These are phyloP conservation scores for Podospora comata DNA, from an alignment of 495 filamentous ascomycete species.

Conservation along the genomic window DNA sequence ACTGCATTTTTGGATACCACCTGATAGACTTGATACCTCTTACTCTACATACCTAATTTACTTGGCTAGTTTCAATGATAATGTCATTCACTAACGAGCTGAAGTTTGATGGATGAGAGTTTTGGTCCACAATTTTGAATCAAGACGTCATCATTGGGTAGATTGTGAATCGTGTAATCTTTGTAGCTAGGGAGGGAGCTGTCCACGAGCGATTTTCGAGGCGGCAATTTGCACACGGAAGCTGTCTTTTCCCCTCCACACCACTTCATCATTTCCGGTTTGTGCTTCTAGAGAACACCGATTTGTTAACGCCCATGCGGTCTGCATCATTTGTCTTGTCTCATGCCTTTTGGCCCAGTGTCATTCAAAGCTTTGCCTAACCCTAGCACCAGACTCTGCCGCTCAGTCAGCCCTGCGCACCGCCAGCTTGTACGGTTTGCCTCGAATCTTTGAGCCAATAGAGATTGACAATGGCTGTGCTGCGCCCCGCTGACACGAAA, in stretches of 20 bases:
- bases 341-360: neutral
- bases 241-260: too few relatives aligned
- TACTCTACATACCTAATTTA: neutral
- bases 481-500: neutral
- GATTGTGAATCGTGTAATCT: too few relatives aligned
- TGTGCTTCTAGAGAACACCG: too few relatives aligned
- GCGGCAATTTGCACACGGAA: too few relatives aligned
- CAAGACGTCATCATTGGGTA: neutral
- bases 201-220: too few relatives aligned
- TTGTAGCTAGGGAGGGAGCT: too few relatives aligned
- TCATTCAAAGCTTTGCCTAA: neutral
- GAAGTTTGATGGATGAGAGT: neutral
- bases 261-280: too few relatives aligned
- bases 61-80: neutral
- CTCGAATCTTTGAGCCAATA: neutral
- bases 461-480: neutral
- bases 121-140: neutral
- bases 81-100: neutral
- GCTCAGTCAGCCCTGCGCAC: neutral
- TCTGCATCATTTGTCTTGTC: neutral
- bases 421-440: neutral
- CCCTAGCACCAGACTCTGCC: neutral
- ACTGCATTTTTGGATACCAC: neutral
- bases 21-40: neutral
- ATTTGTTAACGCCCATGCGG: too few relatives aligned